Conservation (phyloP, 2,329 filamentous ascomycete species). For the Hypoxylon sp. region DNA sequence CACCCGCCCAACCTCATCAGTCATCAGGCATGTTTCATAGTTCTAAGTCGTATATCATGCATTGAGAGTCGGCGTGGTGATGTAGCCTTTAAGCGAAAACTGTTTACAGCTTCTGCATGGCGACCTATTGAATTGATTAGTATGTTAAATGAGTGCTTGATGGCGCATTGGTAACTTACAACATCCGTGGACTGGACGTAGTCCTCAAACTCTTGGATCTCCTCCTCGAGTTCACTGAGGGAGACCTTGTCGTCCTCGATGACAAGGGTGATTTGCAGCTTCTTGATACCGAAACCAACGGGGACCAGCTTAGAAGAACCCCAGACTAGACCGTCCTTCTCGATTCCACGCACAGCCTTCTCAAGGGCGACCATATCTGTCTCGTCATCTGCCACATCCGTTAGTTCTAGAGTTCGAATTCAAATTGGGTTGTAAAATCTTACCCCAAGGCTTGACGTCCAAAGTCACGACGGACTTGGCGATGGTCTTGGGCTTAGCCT, state of each 20-base stretch:
- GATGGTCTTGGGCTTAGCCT: conserved; percentile 87
- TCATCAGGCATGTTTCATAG: conserved; percentile 52
- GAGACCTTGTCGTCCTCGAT: conserved; percentile 98
- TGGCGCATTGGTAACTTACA: conserved; percentile 60
- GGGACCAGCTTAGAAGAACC: conserved; percentile 90
- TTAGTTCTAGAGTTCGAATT: conserved; percentile 22
- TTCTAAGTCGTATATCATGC: conserved; percentile 54
- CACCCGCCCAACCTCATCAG: conserved; percentile 52
- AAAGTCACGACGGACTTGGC: conserved; percentile 97
- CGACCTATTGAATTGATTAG: conserved; percentile 60
- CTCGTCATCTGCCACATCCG: conserved; percentile 79
- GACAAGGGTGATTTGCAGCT: conserved; percentile 98
- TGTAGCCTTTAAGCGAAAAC: conserved; percentile 40
- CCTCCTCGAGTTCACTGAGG: conserved; percentile 85
- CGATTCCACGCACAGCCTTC: conserved; percentile 82
- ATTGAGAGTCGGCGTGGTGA: conserved; percentile 47
- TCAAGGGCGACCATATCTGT: conserved; percentile 90
- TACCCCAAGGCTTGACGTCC: conserved; percentile 99
- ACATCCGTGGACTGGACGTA: conserved; percentile 96
- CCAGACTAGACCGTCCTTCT: conserved; percentile 96
- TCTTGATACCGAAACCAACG: conserved; percentile 98
- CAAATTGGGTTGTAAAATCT: conserved; percentile 56
- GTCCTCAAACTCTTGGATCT: conserved; percentile 89
- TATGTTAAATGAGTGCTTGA: conserved; percentile 3
- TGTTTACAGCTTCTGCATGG: conserved; percentile 92